Evolutionary conservation across 2,329 filamentous ascomycete genomes (phyloP), one percentile per base, ranked within the genome.

Genomic region (Alternaria brassicicola): DNA sequence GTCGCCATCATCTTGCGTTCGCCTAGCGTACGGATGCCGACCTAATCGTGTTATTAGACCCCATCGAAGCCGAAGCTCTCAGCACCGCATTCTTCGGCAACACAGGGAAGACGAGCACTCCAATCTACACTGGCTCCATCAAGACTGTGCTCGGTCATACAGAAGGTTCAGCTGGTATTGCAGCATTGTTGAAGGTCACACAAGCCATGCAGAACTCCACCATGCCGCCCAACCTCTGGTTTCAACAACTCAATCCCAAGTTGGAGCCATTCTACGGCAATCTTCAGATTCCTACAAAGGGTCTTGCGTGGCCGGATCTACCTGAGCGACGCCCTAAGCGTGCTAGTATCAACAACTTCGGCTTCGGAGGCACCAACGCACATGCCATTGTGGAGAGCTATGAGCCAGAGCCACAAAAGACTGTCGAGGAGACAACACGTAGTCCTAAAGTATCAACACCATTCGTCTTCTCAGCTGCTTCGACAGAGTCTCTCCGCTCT

Each of bases 141-240:
- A 74, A 64, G 76, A 81, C 71, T 67, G 75, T 80, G 21, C 68
- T 81, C 35, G 80, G 80, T 1, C 80, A 81, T 55, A 72, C 74
- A 1, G 78, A 81, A 63, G 78, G 74, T 7, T 69, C 75, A 1
- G 75, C 77, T 6, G 78, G 78, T 17, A 52, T 80, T 0, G 75
- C 75, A 7, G 74, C 73, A 4, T 21, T 80, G 15, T 59, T 80
- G 8, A 79, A 78, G 48, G 75, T 72, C 3, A 68, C 71, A 0
- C 57, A 80, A 35, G 74, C 78, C 2, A 21, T 65, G 4, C 46
- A 59, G n/a, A 38, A 63, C 26, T 59, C 61, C 4, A 64, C 39
- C 0, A 65, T 79, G 5, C 78, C 78, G 0, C 64, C 71, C 12
- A 79, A 78, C 23, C 54, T 78, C 35, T 68, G 69, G 15, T 71